Evolutionary conservation across 2,329 filamentous ascomycete genomes (phyloP), one percentile per base, ranked within the genome.

Genomic region (Colletotrichum sp.): DNA sequence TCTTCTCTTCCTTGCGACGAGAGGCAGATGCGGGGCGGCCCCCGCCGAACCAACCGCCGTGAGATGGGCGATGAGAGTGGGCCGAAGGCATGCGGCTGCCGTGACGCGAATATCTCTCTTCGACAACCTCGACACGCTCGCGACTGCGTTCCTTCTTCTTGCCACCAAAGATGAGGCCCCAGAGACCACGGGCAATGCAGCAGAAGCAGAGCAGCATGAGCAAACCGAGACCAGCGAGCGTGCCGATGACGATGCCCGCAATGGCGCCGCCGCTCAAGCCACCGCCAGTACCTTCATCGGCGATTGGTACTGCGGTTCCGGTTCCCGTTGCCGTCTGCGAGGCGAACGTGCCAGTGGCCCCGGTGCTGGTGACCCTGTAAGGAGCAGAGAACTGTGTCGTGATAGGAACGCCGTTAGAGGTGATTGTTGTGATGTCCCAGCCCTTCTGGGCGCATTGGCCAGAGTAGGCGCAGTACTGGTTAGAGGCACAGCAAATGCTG

Each of bases 161-260:
- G 80, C 91, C 89, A 36, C 93, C 93, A 78, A 95, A 91, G 79
- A 94, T 83, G 65, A 90, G 89, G 78, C 91, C 88, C 89, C 92
- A 94, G 59, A 93, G 86, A 16, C 91, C 91, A 78, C 90, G 89
- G 75, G 90, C 88, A 76, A 93, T 92, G 87, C 94, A 95, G 89
- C 92, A 96, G 86, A 95, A 92, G 88, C 94, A 95, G 81, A 96
- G 85, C 9, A 95, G 89, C 6, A 93, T 86, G 26, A 96, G 90
- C 4, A 96, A 87, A 55, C 89, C 84, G 44, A 95, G 88, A 77
- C 93, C 94, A 16, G 90, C 89, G 65, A 96, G 88, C 13, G 92
- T 90, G 77, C 94, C 94, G 72, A 96, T 93, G 78, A 96, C 94
- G 80, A 96, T 96, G 76, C 94, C 94, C 18, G 95, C 94, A 80